A percentile compares a stretch with the other conserved stretches of the same genome.
These are phyloP conservation scores for Telopea speciosissima DNA, from an alignment of 177 flowering plant species.

Conservation along the genomic window DNA sequence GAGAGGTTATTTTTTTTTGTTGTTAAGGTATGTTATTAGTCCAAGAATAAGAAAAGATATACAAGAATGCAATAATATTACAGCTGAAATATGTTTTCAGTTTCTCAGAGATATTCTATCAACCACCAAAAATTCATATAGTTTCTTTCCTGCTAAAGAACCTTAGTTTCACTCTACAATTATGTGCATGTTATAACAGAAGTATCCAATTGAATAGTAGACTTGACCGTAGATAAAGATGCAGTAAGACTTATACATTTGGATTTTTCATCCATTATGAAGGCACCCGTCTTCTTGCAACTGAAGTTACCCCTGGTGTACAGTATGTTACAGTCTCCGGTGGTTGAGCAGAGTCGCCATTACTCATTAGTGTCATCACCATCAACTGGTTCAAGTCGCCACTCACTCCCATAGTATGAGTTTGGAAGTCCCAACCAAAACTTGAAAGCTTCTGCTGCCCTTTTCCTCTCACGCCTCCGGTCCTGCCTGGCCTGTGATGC, in stretches of 20 bases:
- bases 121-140: background rate
- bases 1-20: too few relatives aligned
- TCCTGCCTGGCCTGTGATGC: conserved; percentile 93
- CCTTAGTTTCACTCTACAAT: background rate
- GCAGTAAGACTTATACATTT: background rate
- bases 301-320: background rate
- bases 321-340: background rate
- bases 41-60: background rate
- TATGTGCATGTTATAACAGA: background rate
- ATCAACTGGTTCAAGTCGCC: conserved; percentile 54
- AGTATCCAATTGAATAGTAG: background rate
- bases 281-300: background rate
- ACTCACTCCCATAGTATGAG: conserved; percentile 84
- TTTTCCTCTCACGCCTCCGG: conserved; percentile 71
- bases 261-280: background rate
- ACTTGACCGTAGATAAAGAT: background rate
- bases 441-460: conserved; percentile 95
- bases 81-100: conserved; percentile 2
- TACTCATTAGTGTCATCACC: conserved; percentile 26
- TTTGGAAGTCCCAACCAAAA: conserved; percentile 97
- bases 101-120: background rate
- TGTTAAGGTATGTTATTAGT: background rate
- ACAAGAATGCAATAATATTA: background rate
- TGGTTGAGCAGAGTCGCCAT: conserved; percentile 8
- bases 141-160: background rate